Evolutionary conservation across 495 filamentous ascomycete genomes (phyloP).

Genomic region (Aspergillus egyptiacus): DNA sequence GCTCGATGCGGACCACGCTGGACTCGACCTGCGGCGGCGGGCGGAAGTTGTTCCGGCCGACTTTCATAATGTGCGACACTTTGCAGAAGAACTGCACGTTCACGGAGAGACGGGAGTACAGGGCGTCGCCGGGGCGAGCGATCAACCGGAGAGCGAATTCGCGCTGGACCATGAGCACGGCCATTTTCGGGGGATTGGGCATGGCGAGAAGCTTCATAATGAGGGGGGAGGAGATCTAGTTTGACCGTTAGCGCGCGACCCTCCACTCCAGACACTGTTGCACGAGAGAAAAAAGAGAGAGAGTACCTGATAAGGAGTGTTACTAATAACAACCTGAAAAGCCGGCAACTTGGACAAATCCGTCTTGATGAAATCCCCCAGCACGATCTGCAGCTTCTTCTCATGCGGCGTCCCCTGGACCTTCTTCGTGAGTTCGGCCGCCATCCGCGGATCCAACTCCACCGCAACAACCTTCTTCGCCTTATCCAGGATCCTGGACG

Average conservation of each 20-base stretch:
- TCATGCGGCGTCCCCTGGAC: constrained; percentile 79
- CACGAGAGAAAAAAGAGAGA: constrained; percentile 1
- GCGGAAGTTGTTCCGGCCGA: constrained; percentile 90
- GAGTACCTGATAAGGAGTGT: constrained; percentile 78
- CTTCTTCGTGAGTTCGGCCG: constrained; percentile 90
- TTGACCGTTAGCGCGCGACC: background rate
- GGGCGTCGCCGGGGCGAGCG: constrained; percentile 69
- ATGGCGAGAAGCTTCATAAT: constrained; percentile 83
- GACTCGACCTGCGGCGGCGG: constrained; percentile 88
- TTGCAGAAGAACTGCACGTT: constrained; percentile 95
- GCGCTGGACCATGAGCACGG: constrained; percentile 77
- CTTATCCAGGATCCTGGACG: constrained; percentile 79
- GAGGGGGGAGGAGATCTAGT: constrained; percentile 79
- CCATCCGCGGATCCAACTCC: constrained; percentile 94
- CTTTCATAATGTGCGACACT: constrained; percentile 83
- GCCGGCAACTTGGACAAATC: constrained; percentile 56
- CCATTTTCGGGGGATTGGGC: constrained; percentile 66
- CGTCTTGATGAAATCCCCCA: constrained; percentile 92
- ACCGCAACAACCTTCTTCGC: constrained; percentile 84
- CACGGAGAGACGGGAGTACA: constrained; percentile 80
- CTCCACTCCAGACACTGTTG: too few relatives aligned
- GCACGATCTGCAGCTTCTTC: constrained; percentile 73
- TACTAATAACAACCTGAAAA: constrained; percentile 88
- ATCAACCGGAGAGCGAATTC: constrained; percentile 74
- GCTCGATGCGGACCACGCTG: constrained; percentile 70